A percentile compares a stretch with the other conserved stretches of the same genome.
phyloP scores from a whole-genome alignment of 139 green algal species.

The Chlamydomonas sp. region DNA sequence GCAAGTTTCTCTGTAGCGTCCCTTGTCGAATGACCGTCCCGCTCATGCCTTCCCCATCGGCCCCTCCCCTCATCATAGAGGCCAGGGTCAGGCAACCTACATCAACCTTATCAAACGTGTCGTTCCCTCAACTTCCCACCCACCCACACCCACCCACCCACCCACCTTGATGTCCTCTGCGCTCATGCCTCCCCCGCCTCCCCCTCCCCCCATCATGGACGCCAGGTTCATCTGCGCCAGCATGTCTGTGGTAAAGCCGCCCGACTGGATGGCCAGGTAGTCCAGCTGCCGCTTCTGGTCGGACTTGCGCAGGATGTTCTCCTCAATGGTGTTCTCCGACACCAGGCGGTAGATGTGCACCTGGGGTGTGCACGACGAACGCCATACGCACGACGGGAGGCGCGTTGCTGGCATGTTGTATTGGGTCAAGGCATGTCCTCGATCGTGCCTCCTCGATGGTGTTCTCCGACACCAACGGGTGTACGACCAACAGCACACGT shows the following conservation, averaged over 20 bases:
- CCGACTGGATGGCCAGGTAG: conserved; percentile 94
- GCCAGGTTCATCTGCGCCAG: conserved; percentile 8
- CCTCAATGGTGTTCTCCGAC: conserved; percentile 89
- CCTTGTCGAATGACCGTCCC: too few relatives aligned
- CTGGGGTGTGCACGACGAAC: not conserved
- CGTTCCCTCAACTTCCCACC: not conserved
- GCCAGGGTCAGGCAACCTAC: too few relatives aligned
- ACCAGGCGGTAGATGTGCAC: conserved; percentile 99
- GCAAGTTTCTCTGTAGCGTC: too few relatives aligned
- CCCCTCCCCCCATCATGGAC: conserved; percentile 35
- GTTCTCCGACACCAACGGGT: conserved; percentile 85
- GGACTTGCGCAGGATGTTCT: conserved; percentile 98
- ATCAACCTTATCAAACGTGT: too few relatives aligned
- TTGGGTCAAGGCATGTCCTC: too few relatives aligned
- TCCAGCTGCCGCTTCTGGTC: conserved; percentile 97
- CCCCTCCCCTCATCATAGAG: too few relatives aligned
- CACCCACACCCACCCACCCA: not conserved
- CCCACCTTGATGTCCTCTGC: conserved; percentile 36
- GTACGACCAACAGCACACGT: not conserved
- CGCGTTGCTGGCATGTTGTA: too few relatives aligned
- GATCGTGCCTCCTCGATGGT: conserved; percentile 88
- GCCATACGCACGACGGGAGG: too few relatives aligned
- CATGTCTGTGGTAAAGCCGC: conserved; percentile 86
- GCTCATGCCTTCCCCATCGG: too few relatives aligned
- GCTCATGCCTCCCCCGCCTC: not conserved